Conservation (phyloP, 176 grass and related monocot species). For the Tillandsia fasciculata region DNA sequence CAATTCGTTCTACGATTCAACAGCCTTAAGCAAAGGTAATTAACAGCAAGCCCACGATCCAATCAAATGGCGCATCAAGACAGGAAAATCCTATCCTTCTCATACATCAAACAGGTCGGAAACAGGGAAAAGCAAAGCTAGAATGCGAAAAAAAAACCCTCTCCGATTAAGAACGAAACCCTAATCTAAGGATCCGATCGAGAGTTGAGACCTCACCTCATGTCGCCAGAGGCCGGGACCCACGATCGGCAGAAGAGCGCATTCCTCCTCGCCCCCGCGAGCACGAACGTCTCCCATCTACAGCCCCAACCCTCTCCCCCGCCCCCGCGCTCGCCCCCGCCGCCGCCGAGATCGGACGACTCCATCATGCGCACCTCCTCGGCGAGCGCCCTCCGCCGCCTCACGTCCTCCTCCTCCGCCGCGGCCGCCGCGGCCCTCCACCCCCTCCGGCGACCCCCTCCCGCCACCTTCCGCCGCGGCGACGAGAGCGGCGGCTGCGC, state of each 20-base stretch:
- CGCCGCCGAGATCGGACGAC: neutral
- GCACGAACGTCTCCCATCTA: conserved; percentile 36
- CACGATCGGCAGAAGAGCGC: conserved; percentile 79
- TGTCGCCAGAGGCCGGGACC: conserved; percentile 36
- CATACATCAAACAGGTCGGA: no score
- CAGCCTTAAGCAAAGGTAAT: neutral
- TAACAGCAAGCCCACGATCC: neutral
- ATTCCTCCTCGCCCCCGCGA: conserved; percentile 58
- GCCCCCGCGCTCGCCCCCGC: neutral
- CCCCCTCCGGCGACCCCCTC: conserved; percentile 1
- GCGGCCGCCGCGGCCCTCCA: conserved; percentile 8
- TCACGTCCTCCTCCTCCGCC: conserved; percentile 43
- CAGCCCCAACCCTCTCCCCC: conserved; percentile 2
- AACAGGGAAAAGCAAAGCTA: no score
- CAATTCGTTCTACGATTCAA: neutral
- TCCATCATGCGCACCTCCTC: conserved; percentile 33
- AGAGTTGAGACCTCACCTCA: conserved; percentile 41
- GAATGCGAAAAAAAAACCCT: neutral
- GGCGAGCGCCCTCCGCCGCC: conserved; percentile 22
- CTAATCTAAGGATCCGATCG: neutral
- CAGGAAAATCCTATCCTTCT: no score
- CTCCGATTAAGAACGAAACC: conserved; percentile 3
- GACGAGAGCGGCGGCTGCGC: neutral
- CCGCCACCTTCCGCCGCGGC: neutral
- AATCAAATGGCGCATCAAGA: neutral